Evolutionary conservation across 345 rosid genomes (phyloP), one percentile per base, ranked within the genome.

Genomic region (Murraya paniculata): DNA sequence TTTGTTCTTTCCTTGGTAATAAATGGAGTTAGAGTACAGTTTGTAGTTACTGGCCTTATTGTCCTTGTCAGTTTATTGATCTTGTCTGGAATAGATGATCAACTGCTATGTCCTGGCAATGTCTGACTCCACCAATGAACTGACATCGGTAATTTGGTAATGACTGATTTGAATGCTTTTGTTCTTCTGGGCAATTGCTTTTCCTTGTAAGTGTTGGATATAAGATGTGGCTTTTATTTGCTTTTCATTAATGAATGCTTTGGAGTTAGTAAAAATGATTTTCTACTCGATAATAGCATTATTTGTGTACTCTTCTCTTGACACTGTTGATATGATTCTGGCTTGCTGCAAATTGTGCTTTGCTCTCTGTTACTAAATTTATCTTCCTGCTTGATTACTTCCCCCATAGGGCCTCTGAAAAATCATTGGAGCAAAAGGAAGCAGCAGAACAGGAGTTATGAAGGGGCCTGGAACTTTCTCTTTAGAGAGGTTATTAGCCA

Each of bases 381-480:
- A 38, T 64, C 55, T 55, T 60, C 58, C 48, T 57, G 61, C 8
- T 27, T 7, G 13, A 31, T n/a, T 64, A 31, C 28, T 62, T 84
- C 33, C 31, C 77, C 58, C 64, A 18, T 67, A 95, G 97, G 91
- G 81, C 86, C 25, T 92, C 98, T 33, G 93, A 89, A 81, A 95
- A 86, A 77, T 77, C 90, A 2, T 84, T 83, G 88, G 93, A 87
- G 53, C 88, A 89, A 80, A 92, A 91, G 87, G 97, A 93, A 87
- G 84, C 85, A 38, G 94, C 89, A 48, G 97, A 93, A 87, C 89
- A 91, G 81, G 97, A 91, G 84, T 80, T 78, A 82, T 89, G 88
- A 95, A 92, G 88, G 99, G 98, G 55, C 96, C 98, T 38, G 97
- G 97, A 82, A 92, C 95, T 80, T 93, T 92, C 80, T 94, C 97